Evolutionary conservation across 768 basidiomycete species (phyloP).

Genomic region (Amanita polypyramis): DNA sequence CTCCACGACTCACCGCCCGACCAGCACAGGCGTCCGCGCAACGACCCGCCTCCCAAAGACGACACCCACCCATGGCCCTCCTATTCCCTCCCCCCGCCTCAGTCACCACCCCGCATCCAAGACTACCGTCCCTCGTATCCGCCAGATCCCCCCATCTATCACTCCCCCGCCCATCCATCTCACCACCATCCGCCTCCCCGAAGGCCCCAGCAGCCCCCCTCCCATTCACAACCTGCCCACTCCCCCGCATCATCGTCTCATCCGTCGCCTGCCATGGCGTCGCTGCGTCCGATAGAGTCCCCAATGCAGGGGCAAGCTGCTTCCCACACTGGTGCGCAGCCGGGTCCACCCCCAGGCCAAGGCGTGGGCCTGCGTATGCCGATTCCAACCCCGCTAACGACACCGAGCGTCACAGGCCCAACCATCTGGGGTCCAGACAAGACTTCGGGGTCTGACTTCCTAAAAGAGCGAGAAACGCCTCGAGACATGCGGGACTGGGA

Average conservation of each 20-base stretch:
- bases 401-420: slow-evolving; percentile 12
- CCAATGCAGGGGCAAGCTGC: slow-evolving; percentile 7
- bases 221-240: slow-evolving; percentile 3
- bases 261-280: slow-evolving; percentile 22
- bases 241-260: slow-evolving; percentile 10
- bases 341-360: not conserved
- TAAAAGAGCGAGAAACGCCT: slow-evolving; percentile 15
- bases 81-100: slow-evolving; percentile 9
- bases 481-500: slow-evolving; percentile 12
- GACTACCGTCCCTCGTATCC: slow-evolving; percentile 6
- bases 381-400: slow-evolving; percentile 8
- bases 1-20: slow-evolving; percentile 64
- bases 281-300: slow-evolving; percentile 18
- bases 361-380: slow-evolving; percentile 13
- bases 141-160: slow-evolving; percentile 12
- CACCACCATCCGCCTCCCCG: slow-evolving; percentile 5
- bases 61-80: slow-evolving; percentile 1
- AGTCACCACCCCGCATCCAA: slow-evolving; percentile 6
- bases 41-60: slow-evolving; percentile 18
- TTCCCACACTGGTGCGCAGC: not conserved
- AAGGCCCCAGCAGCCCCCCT: slow-evolving; percentile 14
- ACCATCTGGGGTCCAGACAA: slow-evolving; percentile 7
- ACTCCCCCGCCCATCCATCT: slow-evolving; percentile 16
- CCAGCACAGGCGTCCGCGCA: slow-evolving; percentile 7
- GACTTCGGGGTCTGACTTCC: slow-evolving; percentile 12